Base-by-base conservation (phyloP, 2,329 filamentous ascomycete species). In the Bipolaris oryzae region DNA sequence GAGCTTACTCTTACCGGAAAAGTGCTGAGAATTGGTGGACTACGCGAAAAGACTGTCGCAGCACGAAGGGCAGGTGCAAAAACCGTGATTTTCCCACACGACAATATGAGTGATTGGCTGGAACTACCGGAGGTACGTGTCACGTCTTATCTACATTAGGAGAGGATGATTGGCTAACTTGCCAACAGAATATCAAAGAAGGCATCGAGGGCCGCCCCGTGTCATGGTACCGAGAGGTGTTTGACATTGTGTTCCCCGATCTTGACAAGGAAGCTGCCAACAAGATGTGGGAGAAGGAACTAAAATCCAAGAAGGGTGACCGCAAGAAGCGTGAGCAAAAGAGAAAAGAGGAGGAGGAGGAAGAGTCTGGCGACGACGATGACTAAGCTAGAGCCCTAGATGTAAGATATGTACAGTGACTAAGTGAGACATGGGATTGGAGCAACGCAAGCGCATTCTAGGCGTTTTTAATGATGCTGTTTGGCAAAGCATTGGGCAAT, bases 1-100 rank as follows among this genome's bases (percentile, higher is more conserved):
- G 95, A 99, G 78, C 82, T 99, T 62, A 99, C 96, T 1, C 87
- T 99, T 50, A 99, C 95, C 1, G 95, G 95, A 52, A 99, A 99
- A 80, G 94, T 99, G 2, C 80, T 99, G 50, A 85, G 95, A 60
- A 99, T 99, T 74, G 95, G 95, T 47, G 95, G 95, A 0, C 79
- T 99, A 67, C 84, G 95, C 44, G 95, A 99, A 81, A 99, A 99
- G 87, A 97, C 95, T 6, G 94, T 99, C 37, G 95, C 95, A 28
- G 96, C 95, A 55, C 86, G 93, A 71, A 84, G 95, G 62, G 95
- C 95, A 20, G 95, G 96, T 52, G 96, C 92, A 70, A 95, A 89
- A 77, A 96, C 87, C 77, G 88, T 99, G 68, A 89, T 99, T 62
- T 99, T 99, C 84, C 95, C 95, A 23, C 86, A 88, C 66, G 96